Evolutionary conservation across 2,329 filamentous ascomycete species (phyloP).

Genomic region (Paramyrothecium roridum): DNA sequence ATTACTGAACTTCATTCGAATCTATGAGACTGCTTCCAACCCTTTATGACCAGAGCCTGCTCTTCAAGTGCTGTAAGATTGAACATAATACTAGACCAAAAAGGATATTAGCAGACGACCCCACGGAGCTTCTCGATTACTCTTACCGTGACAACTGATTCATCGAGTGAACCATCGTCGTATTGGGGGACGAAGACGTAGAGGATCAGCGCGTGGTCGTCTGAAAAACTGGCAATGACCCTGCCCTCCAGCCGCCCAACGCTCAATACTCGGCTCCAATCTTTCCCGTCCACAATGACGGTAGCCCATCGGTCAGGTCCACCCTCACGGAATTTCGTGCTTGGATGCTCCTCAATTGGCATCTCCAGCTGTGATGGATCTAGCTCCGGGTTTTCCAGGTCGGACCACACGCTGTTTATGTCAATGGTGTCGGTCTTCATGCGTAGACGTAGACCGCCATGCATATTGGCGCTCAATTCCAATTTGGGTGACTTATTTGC

Average conservation of each 20-base stretch:
- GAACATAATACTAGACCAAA: constrained; percentile 35
- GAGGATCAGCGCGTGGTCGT: constrained; percentile 76
- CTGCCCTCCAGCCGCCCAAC: constrained; percentile 85
- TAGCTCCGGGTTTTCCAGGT: constrained; percentile 81
- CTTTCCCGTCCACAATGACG: constrained; percentile 86
- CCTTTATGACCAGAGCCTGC: too few species aligned
- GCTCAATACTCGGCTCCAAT: constrained; percentile 93
- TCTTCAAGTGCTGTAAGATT: constrained; percentile 31
- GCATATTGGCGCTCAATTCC: constrained; percentile 91
- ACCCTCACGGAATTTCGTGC: constrained; percentile 70
- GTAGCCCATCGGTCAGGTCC: constrained; percentile 84
- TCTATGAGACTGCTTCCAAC: background rate
- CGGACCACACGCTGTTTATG: constrained; percentile 83
- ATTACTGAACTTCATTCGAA: background rate
- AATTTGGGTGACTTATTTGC: constrained; percentile 61
- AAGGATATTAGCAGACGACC: constrained; percentile 14
- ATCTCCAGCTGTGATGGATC: constrained; percentile 73
- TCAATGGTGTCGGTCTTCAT: constrained; percentile 80
- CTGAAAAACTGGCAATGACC: constrained; percentile 87
- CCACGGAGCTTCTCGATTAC: background rate
- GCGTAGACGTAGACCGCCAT: constrained; percentile 76
- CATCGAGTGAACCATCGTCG: constrained; percentile 62
- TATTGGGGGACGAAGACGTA: constrained; percentile 78
- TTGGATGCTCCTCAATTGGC: constrained; percentile 75
- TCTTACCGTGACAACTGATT: constrained; percentile 73